Evolutionary conservation across 139 green algal species (phyloP).

Genomic region (Coelastrella sp.): DNA sequence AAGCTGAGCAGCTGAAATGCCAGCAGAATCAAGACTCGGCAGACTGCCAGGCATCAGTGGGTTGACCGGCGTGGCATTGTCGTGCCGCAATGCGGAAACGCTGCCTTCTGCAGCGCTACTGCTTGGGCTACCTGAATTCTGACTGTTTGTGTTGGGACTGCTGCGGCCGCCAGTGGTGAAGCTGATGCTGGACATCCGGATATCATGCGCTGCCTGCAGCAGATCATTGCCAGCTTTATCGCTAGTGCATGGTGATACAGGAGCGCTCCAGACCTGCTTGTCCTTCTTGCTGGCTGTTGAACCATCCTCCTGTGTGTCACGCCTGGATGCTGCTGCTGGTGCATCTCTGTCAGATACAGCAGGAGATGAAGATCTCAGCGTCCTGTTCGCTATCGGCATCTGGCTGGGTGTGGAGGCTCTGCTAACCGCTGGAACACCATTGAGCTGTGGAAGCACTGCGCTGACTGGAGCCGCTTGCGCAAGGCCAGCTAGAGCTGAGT

Average conservation of each 20-base stretch:
- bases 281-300: background rate
- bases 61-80: background rate
- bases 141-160: background rate
- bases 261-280: slow-evolving; percentile 36
- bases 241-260: slow-evolving; percentile 26
- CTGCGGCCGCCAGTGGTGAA: slow-evolving; percentile 35
- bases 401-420: background rate
- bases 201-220: background rate
- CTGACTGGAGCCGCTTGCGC: background rate
- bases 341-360: slow-evolving; percentile 1
- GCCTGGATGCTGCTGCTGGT: background rate
- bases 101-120: background rate
- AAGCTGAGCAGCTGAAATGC: background rate
- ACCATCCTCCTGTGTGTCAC: background rate
- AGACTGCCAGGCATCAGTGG: background rate
- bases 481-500: background rate
- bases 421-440: background rate
- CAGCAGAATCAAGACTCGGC: background rate
- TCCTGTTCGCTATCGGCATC: background rate
- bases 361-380: background rate
- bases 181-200: slow-evolving; percentile 32
- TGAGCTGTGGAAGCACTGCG: background rate
- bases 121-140: background rate
- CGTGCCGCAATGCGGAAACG: background rate
- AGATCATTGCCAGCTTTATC: slow-evolving; percentile 15